Evolutionary conservation across 495 filamentous ascomycete genomes (phyloP).

Genomic region (Cudoniella acicularis): DNA sequence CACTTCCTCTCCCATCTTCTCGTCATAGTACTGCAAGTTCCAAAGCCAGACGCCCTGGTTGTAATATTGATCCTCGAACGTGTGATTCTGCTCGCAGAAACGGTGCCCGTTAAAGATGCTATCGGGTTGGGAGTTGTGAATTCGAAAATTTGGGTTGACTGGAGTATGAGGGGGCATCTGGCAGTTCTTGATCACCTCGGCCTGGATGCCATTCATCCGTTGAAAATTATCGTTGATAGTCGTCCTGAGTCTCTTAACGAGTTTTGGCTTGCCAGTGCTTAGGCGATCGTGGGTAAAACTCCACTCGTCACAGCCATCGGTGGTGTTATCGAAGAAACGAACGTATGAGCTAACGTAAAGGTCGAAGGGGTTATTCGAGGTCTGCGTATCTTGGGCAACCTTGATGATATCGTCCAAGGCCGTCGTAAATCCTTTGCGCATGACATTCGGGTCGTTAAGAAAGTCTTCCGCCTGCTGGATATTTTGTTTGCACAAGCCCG

Average conservation of each 20-base stretch:
- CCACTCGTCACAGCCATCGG: conserved; percentile 8
- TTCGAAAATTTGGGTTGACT: neutral
- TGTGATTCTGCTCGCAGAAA: conserved; percentile 5
- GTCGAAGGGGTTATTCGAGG: neutral
- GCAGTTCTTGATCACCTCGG: conserved; percentile 6
- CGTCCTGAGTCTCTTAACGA: conserved; percentile 1
- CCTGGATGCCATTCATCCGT: neutral
- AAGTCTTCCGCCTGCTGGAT: neutral
- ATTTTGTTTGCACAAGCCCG: neutral
- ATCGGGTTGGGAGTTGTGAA: neutral
- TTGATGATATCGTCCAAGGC: neutral
- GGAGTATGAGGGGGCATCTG: neutral
- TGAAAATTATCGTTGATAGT: conserved; percentile 4
- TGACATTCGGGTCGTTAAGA: neutral
- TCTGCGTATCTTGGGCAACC: neutral
- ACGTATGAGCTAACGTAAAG: conserved; percentile 11
- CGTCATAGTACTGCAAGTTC: conserved; percentile 8
- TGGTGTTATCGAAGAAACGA: conserved; percentile 8
- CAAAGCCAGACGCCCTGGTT: conserved; percentile 4
- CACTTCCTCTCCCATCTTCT: neutral
- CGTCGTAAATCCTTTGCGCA: neutral
- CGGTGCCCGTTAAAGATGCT: conserved; percentile 3
- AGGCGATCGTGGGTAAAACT: conserved; percentile 1
- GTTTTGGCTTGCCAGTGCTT: conserved; percentile 1
- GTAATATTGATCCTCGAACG: conserved; percentile 6